A percentile compares a stretch with the other conserved stretches of the same genome.
phyloP scores from a whole-genome alignment of 164 flowering plant genomes.

The Saururus chinensis region DNA sequence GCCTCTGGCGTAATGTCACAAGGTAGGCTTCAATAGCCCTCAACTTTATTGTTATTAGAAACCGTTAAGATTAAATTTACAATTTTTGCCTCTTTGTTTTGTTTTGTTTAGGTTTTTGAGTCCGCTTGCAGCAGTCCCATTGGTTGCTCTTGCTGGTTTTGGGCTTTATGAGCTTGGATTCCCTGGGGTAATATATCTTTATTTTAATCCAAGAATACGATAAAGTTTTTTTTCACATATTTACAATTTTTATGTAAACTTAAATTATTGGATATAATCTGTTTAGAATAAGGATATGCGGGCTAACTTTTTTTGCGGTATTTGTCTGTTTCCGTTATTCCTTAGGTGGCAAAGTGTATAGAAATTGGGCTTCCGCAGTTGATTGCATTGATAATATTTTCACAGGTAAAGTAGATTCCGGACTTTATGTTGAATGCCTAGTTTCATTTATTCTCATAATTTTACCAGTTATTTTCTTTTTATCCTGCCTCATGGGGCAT shows the following conservation, averaged over 20 bases:
- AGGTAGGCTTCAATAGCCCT: conserved; percentile 30
- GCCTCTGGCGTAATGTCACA: conserved; percentile 86
- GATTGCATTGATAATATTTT: conserved; percentile 52
- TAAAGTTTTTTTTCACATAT: neutral
- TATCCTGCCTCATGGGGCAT: neutral
- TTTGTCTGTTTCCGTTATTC: neutral
- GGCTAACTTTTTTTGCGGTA: neutral
- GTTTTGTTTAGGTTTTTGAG: conserved; percentile 52
- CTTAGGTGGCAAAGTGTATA: conserved; percentile 73
- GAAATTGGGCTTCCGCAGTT: conserved; percentile 86
- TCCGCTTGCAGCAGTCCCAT: conserved; percentile 79
- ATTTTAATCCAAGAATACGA: neutral
- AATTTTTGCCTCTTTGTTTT: neutral
- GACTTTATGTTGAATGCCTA: neutral
- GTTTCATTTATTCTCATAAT: neutral
- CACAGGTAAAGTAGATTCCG: conserved; percentile 47
- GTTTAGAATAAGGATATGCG: too few species aligned
- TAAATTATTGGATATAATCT: too few species aligned
- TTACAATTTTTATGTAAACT: too few species aligned
- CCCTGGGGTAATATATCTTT: conserved; percentile 46
- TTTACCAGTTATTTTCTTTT: neutral
- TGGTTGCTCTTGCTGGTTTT: conserved; percentile 78
- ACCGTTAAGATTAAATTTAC: neutral
- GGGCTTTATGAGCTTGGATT: conserved; percentile 88
- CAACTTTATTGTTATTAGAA: neutral